Conservation (phyloP, 495 filamentous ascomycete species). For the Trichoderma parareesei region DNA sequence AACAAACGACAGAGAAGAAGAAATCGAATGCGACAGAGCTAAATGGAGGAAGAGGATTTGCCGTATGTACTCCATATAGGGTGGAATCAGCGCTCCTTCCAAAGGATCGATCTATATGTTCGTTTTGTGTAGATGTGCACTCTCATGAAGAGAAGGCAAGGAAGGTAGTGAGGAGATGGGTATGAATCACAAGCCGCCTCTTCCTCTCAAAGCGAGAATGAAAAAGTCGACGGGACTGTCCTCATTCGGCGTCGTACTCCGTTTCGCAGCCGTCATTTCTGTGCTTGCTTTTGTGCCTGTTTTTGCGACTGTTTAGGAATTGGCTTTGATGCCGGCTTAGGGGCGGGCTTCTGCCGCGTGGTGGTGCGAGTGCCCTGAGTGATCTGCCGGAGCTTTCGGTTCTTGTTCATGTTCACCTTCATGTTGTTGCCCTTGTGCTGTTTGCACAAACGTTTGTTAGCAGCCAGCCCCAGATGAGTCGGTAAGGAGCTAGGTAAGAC, state of each 20-base stretch:
- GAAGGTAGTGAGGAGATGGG: not conserved
- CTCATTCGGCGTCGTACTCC: no score
- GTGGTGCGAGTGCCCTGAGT: not conserved
- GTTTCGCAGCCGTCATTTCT: no score
- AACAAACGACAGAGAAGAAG: not conserved
- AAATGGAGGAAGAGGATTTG: not conserved
- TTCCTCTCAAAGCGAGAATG: no score
- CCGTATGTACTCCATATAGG: not conserved
- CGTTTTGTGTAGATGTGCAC: not conserved
- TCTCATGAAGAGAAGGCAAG: not conserved
- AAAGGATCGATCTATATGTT: not conserved
- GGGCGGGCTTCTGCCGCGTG: no score
- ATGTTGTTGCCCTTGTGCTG: constrained; percentile 8
- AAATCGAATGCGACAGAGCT: not conserved
- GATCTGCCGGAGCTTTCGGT: not conserved
- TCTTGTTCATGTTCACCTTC: constrained; percentile 8
- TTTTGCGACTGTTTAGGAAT: no score
- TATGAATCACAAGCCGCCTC: no score
- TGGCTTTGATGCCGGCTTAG: no score
- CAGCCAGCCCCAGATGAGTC: not conserved
- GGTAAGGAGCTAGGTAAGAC: not conserved
- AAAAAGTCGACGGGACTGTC: no score
- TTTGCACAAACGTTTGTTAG: not conserved
- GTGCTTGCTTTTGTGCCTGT: no score
- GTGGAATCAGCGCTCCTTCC: not conserved